phyloP scores from a whole-genome alignment of 2,329 filamentous ascomycete species.

The Colletotrichum australisinense region DNA sequence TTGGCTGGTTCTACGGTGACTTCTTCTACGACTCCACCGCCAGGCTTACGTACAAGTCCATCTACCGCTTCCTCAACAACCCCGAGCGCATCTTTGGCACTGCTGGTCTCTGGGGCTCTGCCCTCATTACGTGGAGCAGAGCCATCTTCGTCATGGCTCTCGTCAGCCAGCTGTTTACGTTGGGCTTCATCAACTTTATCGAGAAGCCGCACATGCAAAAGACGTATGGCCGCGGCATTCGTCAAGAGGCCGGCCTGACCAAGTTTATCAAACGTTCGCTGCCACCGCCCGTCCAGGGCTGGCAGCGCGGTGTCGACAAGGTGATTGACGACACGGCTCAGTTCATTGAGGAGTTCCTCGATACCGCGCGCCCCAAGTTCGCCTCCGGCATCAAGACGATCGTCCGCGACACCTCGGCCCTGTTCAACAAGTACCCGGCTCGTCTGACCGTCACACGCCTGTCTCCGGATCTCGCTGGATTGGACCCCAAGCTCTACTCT shows the following conservation, averaged over 20 bases:
- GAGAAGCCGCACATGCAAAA: slow-evolving; percentile 99
- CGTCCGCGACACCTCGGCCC: slow-evolving; percentile 85
- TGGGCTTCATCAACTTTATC: slow-evolving; percentile 91
- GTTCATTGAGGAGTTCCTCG: slow-evolving; percentile 91
- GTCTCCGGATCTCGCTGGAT: slow-evolving; percentile 82
- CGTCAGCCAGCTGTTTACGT: slow-evolving; percentile 84
- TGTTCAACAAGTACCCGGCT: slow-evolving; percentile 91
- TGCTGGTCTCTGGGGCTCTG: slow-evolving; percentile 94
- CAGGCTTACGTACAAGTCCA: slow-evolving; percentile 94
- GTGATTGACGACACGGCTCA: slow-evolving; percentile 88
- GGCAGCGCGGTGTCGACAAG: slow-evolving; percentile 87
- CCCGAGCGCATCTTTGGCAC: slow-evolving; percentile 94
- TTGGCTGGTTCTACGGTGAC: slow-evolving; percentile 99
- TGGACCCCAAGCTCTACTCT: slow-evolving; percentile 83
- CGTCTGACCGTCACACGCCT: slow-evolving; percentile 85
- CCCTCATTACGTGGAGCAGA: slow-evolving; percentile 90
- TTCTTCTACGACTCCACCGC: slow-evolving; percentile 95
- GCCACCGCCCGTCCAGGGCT: slow-evolving; percentile 83
- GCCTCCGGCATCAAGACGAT: slow-evolving; percentile 88
- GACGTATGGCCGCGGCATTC: slow-evolving; percentile 87
- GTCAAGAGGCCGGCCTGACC: slow-evolving; percentile 89
- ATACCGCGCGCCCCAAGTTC: slow-evolving; percentile 85
- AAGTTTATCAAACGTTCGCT: slow-evolving; percentile 91
- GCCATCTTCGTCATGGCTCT: slow-evolving; percentile 89
- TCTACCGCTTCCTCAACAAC: slow-evolving; percentile 98